Evolutionary conservation across 257 asterid species (phyloP).

Genomic region (Forsythia suspensa): DNA sequence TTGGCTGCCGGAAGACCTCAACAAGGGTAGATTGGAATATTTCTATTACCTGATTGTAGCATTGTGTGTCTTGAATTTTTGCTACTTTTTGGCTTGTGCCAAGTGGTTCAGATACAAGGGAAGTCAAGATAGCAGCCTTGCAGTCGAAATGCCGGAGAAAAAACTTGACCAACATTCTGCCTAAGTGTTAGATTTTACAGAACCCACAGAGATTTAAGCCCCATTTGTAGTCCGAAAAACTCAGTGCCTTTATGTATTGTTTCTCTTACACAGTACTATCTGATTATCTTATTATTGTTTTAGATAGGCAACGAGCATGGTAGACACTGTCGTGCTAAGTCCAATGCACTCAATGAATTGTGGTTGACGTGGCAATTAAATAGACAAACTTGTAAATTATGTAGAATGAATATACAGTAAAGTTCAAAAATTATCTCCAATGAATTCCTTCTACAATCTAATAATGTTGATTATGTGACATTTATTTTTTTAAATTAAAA

Average conservation of each 20-base stretch:
- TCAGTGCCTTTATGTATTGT: neutral
- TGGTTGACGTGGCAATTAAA: too few species aligned
- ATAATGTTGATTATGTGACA: too few species aligned
- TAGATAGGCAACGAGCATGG: too few species aligned
- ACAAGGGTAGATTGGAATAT: conserved; percentile 69
- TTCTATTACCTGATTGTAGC: conserved; percentile 58
- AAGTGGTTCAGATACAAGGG: conserved; percentile 76
- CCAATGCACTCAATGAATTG: too few species aligned
- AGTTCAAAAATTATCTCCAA: too few species aligned
- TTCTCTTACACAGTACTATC: too few species aligned
- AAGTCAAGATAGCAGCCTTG: conserved; percentile 13
- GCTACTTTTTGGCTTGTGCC: conserved; percentile 57
- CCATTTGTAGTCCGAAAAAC: neutral
- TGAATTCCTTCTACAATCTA: too few species aligned
- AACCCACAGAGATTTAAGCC: neutral
- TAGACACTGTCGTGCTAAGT: too few species aligned
- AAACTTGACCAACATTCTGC: conserved; percentile 36
- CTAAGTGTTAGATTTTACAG: conserved; percentile 13
- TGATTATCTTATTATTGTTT: too few species aligned
- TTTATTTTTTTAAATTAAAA: too few species aligned
- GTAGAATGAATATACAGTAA: too few species aligned
- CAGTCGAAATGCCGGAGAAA: conserved; percentile 42
- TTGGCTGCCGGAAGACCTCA: conserved; percentile 84
- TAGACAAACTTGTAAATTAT: too few species aligned
- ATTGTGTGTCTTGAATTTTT: conserved; percentile 43